These are phyloP conservation scores for Penicillium verhagenii DNA, from an alignment of 495 filamentous ascomycete species.

Conservation along the genomic window DNA sequence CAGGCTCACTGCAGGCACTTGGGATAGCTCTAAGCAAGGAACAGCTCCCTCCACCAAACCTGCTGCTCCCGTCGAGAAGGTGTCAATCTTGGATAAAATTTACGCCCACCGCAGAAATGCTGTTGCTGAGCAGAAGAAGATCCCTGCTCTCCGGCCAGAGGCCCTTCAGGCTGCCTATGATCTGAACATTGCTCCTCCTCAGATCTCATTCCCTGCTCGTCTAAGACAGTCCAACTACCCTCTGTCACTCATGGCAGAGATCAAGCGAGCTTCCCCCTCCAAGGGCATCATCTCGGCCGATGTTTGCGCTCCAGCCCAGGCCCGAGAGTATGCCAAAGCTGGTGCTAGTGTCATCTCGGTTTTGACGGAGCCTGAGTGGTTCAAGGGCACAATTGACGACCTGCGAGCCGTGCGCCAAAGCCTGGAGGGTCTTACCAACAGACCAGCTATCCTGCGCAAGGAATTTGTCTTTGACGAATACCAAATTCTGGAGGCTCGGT, in stretches of 20 bases:
- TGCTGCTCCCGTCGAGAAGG: constrained; percentile 47
- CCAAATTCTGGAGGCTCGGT: constrained; percentile 90
- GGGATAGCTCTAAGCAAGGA: constrained; percentile 70
- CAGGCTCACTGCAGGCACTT: constrained; percentile 80
- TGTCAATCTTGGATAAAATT: constrained; percentile 86
- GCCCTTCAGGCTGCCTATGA: constrained; percentile 89
- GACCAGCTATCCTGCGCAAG: constrained; percentile 89
- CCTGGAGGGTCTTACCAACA: constrained; percentile 83
- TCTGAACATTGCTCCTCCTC: constrained; percentile 79
- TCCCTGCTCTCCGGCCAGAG: constrained; percentile 77
- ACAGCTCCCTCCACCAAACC: constrained; percentile 16
- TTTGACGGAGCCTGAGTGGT: constrained; percentile 97
- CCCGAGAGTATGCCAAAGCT: constrained; percentile 85
- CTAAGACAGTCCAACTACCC: constrained; percentile 77
- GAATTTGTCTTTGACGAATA: constrained; percentile 99
- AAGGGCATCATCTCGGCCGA: constrained; percentile 90
- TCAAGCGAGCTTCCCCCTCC: constrained; percentile 94
- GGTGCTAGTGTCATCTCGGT: constrained; percentile 97
- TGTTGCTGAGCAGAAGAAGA: constrained; percentile 79
- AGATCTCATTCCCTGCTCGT: constrained; percentile 76
- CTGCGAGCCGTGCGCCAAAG: constrained; percentile 83
- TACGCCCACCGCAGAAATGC: constrained; percentile 78
- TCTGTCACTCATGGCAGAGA: constrained; percentile 90
- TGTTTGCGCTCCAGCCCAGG: constrained; percentile 86
- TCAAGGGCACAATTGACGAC: constrained; percentile 96